Base-by-base conservation (phyloP, 768 basidiomycete genomes). In the Hirschioporus abietinus region DNA sequence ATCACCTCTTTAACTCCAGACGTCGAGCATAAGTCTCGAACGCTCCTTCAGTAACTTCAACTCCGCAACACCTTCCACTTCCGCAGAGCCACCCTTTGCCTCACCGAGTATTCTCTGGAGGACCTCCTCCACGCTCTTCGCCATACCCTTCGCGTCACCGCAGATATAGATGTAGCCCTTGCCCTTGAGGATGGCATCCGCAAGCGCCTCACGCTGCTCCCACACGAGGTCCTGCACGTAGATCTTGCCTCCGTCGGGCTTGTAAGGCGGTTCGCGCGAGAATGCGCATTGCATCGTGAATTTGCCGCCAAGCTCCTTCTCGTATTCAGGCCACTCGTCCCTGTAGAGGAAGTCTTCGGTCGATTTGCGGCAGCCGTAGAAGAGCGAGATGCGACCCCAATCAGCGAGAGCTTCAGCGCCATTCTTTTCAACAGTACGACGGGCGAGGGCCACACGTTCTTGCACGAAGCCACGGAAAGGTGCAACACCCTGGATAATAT, bases 381-480 rank as follows among this genome's bases (percentile, higher is more conserved):
- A 99, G 62, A 99, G 86, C 58, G 89, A 88, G 77, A 99, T 93
- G 62, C 83, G 87, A 58, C 96, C 97, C 97, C 97, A 99, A 76
- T 98, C 96, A 15, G 86, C 86, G 68, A 99, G 88, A 7, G 92
- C 96, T 67, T 96, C 93, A 9, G 89, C 85, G 8, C 96, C 96
- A 72, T 96, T 96, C 85, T 98, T 98, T 72, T 96, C 96, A 65
- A 95, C 84, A 0, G 95, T 92, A 68, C 95, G 94, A 68, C 93
- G 91, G 15, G 96, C 97, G 35, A 99, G 88, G 10, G 95, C 95
- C 58, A 99, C 90, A 71, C 97, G 93, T 76, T 99, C 97, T 79
- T 99, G 97, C 9, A 99, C 86, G 78, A 99, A 99, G 1, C 96
- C 97, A 68, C 97, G 92, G 93, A 99, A 99, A 9, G 97, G 97